phyloP scores from a whole-genome alignment of 1,284 basidiomycete genomes.

The Apiotrichum laibachii region DNA sequence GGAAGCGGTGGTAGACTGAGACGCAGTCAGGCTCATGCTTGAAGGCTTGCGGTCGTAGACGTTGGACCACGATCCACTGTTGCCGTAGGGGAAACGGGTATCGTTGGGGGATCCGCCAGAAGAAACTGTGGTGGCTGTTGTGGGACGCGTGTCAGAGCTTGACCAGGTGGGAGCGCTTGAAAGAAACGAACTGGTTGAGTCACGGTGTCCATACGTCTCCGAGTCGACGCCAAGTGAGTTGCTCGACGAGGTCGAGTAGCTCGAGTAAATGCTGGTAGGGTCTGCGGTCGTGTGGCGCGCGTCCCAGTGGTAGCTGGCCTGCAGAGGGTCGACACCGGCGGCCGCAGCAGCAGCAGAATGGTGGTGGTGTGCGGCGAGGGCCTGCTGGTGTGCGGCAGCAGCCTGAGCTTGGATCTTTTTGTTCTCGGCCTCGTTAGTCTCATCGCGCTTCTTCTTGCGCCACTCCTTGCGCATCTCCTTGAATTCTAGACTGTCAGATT shows the following conservation, averaged over 20 bases:
- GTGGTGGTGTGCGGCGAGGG: neutral
- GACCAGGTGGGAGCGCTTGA: constrained; percentile 16
- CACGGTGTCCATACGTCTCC: constrained; percentile 18
- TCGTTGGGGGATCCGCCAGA: constrained; percentile 20
- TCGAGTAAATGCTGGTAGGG: constrained; percentile 5
- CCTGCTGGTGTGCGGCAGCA: constrained; percentile 4
- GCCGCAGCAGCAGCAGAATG: neutral
- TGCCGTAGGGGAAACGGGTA: constrained; percentile 13
- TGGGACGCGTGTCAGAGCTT: constrained; percentile 20
- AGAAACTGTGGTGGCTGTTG: constrained; percentile 21
- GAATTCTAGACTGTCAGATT: constrained; percentile 67
- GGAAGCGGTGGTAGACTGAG: neutral
- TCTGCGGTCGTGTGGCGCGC: neutral
- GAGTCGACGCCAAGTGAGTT: neutral
- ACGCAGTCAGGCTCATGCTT: neutral
- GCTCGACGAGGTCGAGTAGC: constrained; percentile 4
- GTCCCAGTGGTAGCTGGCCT: neutral
- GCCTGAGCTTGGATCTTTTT: constrained; percentile 19
- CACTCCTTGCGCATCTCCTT: constrained; percentile 95
- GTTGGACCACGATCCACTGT: constrained; percentile 1
- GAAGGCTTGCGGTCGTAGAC: constrained; percentile 4
- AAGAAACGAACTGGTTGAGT: constrained; percentile 16
- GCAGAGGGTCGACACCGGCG: neutral
- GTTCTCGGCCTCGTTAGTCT: constrained; percentile 25
- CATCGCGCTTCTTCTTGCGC: constrained; percentile 86